Conservation (phyloP, 139 green algal species). For the Edaphochlamys debaryana region DNA sequence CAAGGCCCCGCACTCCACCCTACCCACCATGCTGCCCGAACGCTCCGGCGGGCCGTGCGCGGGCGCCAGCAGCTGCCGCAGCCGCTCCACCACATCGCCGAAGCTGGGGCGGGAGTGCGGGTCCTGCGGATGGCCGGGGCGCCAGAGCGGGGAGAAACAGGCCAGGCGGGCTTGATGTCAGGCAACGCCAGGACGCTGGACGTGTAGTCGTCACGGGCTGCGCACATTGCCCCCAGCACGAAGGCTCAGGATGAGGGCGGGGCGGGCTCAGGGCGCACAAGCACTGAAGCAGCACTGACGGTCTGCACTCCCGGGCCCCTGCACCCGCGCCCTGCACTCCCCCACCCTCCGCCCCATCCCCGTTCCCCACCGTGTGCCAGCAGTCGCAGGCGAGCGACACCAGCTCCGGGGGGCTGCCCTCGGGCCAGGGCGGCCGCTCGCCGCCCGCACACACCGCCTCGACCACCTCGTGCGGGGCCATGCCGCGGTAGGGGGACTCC, state of each 20-base stretch:
- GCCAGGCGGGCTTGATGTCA: neutral
- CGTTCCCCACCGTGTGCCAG: slow-evolving; percentile 48
- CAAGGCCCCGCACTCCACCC: neutral
- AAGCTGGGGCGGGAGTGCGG: slow-evolving; percentile 36
- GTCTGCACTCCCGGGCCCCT: too few relatives aligned
- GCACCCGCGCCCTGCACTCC: too few relatives aligned
- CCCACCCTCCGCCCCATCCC: too few relatives aligned
- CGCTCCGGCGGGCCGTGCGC: neutral
- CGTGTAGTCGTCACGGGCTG: too few relatives aligned
- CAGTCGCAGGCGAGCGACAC: slow-evolving; percentile 36
- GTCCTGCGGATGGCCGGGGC: slow-evolving; percentile 13
- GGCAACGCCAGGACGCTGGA: neutral
- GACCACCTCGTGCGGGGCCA: slow-evolving; percentile 46
- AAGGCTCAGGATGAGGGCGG: too few relatives aligned
- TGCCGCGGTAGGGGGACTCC: slow-evolving; percentile 40
- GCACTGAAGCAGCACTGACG: too few relatives aligned
- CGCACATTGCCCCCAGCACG: neutral
- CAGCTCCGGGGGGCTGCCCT: neutral
- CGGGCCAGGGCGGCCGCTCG: slow-evolving; percentile 41
- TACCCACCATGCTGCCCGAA: neutral
- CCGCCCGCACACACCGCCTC: slow-evolving; percentile 39
- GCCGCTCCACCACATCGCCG: slow-evolving; percentile 36
- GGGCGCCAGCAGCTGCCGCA: slow-evolving; percentile 28
- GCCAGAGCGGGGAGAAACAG: neutral
- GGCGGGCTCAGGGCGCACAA: too few relatives aligned